Base-by-base conservation (phyloP, 352 stramenopile species). In the Phytophthora hibernalis region DNA sequence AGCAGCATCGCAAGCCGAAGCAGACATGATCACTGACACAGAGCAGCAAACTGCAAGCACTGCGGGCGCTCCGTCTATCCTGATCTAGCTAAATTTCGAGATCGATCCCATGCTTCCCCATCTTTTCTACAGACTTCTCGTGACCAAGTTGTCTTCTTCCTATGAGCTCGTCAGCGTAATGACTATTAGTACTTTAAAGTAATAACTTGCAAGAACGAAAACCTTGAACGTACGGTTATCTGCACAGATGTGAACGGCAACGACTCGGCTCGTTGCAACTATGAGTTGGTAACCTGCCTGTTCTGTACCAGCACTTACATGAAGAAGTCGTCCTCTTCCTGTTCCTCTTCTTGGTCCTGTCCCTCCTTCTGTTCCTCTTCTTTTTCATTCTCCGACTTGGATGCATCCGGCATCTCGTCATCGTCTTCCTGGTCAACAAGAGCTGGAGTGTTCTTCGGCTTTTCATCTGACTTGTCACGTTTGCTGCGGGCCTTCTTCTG, bases 241-340 rank as follows among this genome's bases (percentile, higher is more conserved):
- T 35, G 26, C 33, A 30, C 18, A 43, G 40, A 31, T 16, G 33
- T 40, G 33, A n/a, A 16, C 31, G 2, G 10, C 10, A 38, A 38
- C 24, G 24, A 28, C 24, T 7, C 26, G 26, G 9, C 26, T 31
- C 26, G 26, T 31, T 31, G 26, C 26, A 31, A 31, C 26, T 31
- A 31, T 31, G 9, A 30, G 26, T 30, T 6, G 26, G 26, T 45
- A 10, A 47, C n/a, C 16, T 45, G 26, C n/a, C 16, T 45, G 26
- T 38, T 71, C 40, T 60, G 50, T 64, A 30, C 5, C 40, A 43
- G 57, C 26, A 51, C 30, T 83, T 70, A 92, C 61, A 91, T 61
- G 54, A 92, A 93, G 62, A 91, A 91, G 42, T 93, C 84, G 22
- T 92, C 82, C 13, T 76, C 76, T 18, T 89, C 80, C 38, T 87